Percentiles rank a stretch among this genome's conserved stretches.
Conservation (phyloP, 192 early-diverging fungal genomes). For the Mortierella hygrophila region DNA sequence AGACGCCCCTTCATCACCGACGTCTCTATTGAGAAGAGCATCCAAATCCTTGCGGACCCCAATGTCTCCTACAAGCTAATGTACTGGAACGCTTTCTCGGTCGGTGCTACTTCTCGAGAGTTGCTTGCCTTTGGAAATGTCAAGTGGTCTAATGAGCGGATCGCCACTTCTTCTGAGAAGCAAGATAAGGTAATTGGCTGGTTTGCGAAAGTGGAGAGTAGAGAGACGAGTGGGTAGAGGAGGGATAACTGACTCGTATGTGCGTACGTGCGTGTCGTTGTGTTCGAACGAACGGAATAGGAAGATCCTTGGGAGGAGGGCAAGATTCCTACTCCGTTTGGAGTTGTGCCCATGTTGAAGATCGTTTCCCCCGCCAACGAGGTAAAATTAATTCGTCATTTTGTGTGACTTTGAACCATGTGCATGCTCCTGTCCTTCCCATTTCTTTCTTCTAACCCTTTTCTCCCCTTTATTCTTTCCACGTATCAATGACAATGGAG, state of each 20-base stretch:
- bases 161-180: not conserved
- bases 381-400: conserved; percentile 4
- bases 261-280: not conserved
- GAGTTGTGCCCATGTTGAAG: conserved; percentile 27
- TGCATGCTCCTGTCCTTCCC: no score
- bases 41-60: conserved; percentile 20
- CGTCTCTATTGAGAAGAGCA: conserved; percentile 19
- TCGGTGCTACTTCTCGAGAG: conserved; percentile 28
- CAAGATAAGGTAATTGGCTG: no score
- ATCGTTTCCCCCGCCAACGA: conserved; percentile 15
- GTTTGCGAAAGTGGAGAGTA: no score
- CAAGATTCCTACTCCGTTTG: conserved; percentile 28
- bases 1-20: conserved; percentile 12
- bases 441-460: not conserved
- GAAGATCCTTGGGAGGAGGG: conserved; percentile 11
- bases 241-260: not conserved
- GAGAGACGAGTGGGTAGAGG: not conserved
- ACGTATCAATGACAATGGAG: not conserved
- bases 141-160: conserved; percentile 23
- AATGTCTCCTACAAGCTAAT: conserved; percentile 16
- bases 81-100: conserved; percentile 30
- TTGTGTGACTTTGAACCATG: not conserved
- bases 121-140: conserved; percentile 39
- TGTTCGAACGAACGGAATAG: not conserved
- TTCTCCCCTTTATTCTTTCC: not conserved